Base-by-base conservation (phyloP, 495 filamentous ascomycete species). In the Ramalina intermedia region DNA sequence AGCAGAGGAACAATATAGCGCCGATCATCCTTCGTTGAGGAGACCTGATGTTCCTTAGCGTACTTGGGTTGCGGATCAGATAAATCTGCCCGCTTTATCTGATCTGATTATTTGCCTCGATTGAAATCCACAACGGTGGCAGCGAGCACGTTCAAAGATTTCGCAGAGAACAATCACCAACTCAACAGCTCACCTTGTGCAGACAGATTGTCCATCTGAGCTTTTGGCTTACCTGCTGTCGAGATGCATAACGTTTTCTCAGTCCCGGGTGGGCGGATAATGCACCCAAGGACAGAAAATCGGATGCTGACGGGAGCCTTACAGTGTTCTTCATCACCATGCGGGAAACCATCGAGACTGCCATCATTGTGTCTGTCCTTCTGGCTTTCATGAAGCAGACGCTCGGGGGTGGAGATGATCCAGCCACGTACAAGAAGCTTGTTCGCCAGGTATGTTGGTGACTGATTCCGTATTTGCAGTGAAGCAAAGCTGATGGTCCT, bases 281-380 rank as follows among this genome's bases (percentile, higher is more conserved):
- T 33, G 29, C 29, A 33, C 29, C 29, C 12, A 33, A 33, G 5
- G 7, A 33, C 8, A 7, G 12, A 7, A 33, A 33, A 37, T 17
- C 8, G 12, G 29, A n/a, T 27, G 37, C 47, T 57, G 16, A 50
- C 36, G 4, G 43, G 36, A 29, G 5, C 5, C 8, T 16, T 6
- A 0, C 23, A 71, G 71, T 91, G 42, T 94, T 91, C 66, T 88
- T 94, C 66, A 81, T 94, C 60, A 76, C 79, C 57, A 89, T 91
- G 57, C 82, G 87, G 58, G 87, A 94, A 69, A 80, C 79, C 33
- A 66, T 94, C 20, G 87, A 94, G 62, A 82, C 80, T 0, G 78
- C 71, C 50, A 82, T 91, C 57, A 82, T 94, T 50, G 80, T 91
- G 36, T 90, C 87, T 2, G 79, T 91, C 17, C 69, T 94, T 3